Evolutionary conservation across 164 flowering plant genomes (phyloP), one percentile per base, ranked within the genome.

Genomic region (Protea cynaroides): DNA sequence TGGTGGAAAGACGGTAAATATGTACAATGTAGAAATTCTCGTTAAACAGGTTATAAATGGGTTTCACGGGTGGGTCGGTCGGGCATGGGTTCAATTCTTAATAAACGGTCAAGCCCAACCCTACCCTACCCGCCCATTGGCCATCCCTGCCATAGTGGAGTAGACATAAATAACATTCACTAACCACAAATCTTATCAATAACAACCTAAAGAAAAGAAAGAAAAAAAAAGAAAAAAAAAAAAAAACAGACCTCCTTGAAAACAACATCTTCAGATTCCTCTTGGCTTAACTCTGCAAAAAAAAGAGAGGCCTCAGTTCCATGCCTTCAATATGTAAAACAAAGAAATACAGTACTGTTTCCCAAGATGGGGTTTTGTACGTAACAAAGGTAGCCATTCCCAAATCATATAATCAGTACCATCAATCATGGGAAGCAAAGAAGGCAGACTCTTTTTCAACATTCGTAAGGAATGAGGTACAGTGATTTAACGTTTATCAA

Each of bases 261-360:
- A 64, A 81, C 80, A 69, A 95, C 86, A 78, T 95, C 99, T 74
- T 95, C 96, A 1, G 86, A 76, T 73, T 92, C 97, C 69, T 79
- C 94, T 63, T 75, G 80, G 70, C 86, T 81, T 65, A 95, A 69
- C 72, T 86, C 99, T 95, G 90, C 83, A 84, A 66, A 55, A 65
- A 58, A 65, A 63, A 2, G 17, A 64, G 9, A 29, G 9, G 40
- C 25, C 19, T 67, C 15, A 63, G 56, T 58, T 64, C 61, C 7
- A 13, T 18, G 13, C 44, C 11, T 50, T n/a, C 8, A 19, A 14
- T 17, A 5, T 18, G n/a, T 25, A 36, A 19, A 19, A 8, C 0
- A 59, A 24, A 17, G 18, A 55, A n/a, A 12, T 10, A 34, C 3
- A 24, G 25, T 22, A 8, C 3, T 18, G 13, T 50, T 18, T n/a